These are phyloP conservation scores for Alternaria brassicae DNA, from an alignment of 2,329 filamentous ascomycete species.

Conservation along the genomic window DNA sequence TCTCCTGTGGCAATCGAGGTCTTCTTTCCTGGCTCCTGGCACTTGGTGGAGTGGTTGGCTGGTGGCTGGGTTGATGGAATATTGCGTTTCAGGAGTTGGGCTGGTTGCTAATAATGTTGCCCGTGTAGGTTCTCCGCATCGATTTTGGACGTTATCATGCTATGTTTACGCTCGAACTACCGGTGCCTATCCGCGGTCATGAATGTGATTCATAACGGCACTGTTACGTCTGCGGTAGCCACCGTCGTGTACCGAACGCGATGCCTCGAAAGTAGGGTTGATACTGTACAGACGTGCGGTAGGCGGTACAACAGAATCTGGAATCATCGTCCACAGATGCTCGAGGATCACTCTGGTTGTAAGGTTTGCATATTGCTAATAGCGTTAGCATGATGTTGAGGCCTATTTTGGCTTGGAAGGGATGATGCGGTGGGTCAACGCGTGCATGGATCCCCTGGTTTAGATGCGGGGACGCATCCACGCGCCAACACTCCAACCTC, in stretches of 20 bases:
- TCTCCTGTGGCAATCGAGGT: constrained; percentile 65
- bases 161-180: background rate
- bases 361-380: background rate
- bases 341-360: background rate
- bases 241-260: background rate
- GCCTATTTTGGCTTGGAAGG: background rate
- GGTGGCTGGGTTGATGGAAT: constrained; percentile 60
- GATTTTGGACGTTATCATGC: background rate
- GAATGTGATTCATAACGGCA: background rate
- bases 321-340: background rate
- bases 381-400: background rate
- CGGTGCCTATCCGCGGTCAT: no score
- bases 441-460: background rate
- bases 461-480: background rate
- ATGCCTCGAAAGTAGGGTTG: background rate
- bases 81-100: constrained; percentile 52
- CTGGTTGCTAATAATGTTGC: constrained; percentile 60
- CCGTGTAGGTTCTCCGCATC: constrained; percentile 22
- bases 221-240: background rate
- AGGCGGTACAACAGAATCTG: background rate
- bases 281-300: background rate
- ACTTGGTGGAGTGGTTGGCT: constrained; percentile 56
- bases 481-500: background rate
- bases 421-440: background rate
- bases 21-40: constrained; percentile 55